Percentiles rank a stretch among this genome's conserved stretches.
Evolutionary conservation across 176 grass and related monocot species (phyloP).

Genomic region (Puya raimondii): DNA sequence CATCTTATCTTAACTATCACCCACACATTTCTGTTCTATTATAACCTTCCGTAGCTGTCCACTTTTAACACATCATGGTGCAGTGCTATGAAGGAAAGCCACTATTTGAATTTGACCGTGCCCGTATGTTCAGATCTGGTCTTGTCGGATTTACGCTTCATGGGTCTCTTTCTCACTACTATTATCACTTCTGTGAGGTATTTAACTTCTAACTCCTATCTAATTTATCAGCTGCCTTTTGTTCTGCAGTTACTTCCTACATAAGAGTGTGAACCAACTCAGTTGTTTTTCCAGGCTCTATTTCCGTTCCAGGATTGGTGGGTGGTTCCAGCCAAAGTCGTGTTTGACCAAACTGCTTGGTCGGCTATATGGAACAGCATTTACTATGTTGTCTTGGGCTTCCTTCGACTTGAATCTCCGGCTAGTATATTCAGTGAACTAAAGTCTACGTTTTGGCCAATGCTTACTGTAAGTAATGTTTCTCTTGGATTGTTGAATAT

Average conservation of each 20-base stretch:
- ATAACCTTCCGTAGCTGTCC: slow-evolving; percentile 3
- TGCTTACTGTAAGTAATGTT: slow-evolving; percentile 75
- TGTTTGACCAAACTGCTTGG: slow-evolving; percentile 85
- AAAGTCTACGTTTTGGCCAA: slow-evolving; percentile 82
- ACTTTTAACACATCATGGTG: slow-evolving; percentile 2
- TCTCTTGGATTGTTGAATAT: slow-evolving; percentile 1
- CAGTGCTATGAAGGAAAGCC: slow-evolving; percentile 94
- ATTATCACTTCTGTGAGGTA: slow-evolving; percentile 93
- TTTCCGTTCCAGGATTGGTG: slow-evolving; percentile 97
- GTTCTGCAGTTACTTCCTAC: neutral
- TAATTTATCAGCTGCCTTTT: neutral
- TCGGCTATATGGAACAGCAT: slow-evolving; percentile 94
- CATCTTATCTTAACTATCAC: neutral
- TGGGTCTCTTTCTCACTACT: slow-evolving; percentile 93
- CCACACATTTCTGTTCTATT: neutral
- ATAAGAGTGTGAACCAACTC: neutral
- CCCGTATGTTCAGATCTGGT: slow-evolving; percentile 82
- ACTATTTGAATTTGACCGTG: slow-evolving; percentile 77
- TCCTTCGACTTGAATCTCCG: slow-evolving; percentile 74
- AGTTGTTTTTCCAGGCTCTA: slow-evolving; percentile 34
- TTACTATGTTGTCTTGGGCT: slow-evolving; percentile 67
- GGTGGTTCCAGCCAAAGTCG: slow-evolving; percentile 83
- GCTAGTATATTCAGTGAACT: slow-evolving; percentile 61
- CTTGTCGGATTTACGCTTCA: slow-evolving; percentile 89
- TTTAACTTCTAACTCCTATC: neutral